These are phyloP conservation scores for Myriangium duriaei DNA, from an alignment of 2,329 filamentous ascomycete species.

Conservation along the genomic window DNA sequence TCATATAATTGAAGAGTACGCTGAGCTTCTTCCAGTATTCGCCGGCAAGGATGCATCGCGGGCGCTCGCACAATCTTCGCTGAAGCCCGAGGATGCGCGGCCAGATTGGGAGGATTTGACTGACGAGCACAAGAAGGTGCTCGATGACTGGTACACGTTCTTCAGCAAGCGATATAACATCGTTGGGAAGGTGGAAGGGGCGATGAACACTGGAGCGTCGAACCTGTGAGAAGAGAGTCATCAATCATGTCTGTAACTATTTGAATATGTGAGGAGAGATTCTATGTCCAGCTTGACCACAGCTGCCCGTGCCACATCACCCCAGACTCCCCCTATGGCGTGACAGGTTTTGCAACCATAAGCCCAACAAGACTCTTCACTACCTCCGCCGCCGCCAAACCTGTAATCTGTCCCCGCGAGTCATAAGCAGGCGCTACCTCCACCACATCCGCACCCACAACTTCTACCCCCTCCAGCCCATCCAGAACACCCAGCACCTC, in stretches of 20 bases:
- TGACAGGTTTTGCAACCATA: constrained; percentile 28
- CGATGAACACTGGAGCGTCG: constrained; percentile 18
- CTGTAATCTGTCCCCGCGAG: constrained; percentile 46
- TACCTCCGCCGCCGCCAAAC: constrained; percentile 42
- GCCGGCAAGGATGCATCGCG: constrained; percentile 92
- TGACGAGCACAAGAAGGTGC: constrained; percentile 71
- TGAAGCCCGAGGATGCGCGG: constrained; percentile 70
- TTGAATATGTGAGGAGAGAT: no score
- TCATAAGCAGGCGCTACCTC: constrained; percentile 52
- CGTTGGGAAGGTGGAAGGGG: constrained; percentile 43
- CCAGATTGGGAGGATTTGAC: constrained; percentile 72
- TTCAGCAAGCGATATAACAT: constrained; percentile 96
- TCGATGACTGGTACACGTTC: constrained; percentile 91
- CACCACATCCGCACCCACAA: constrained; percentile 45
- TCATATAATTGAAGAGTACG: neutral
- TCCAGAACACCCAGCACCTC: constrained; percentile 47
- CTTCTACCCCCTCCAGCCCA: constrained; percentile 44
- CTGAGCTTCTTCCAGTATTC: constrained; percentile 76
- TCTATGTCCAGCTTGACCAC: no score
- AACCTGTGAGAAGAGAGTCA: no score
- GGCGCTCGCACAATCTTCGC: constrained; percentile 73
- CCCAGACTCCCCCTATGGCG: no score
- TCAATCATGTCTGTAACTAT: no score
- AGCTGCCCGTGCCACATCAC: no score
- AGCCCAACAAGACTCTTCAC: constrained; percentile 37